These are phyloP conservation scores for Epichloe elymi DNA, from an alignment of 2,329 filamentous ascomycete species.

Conservation along the genomic window DNA sequence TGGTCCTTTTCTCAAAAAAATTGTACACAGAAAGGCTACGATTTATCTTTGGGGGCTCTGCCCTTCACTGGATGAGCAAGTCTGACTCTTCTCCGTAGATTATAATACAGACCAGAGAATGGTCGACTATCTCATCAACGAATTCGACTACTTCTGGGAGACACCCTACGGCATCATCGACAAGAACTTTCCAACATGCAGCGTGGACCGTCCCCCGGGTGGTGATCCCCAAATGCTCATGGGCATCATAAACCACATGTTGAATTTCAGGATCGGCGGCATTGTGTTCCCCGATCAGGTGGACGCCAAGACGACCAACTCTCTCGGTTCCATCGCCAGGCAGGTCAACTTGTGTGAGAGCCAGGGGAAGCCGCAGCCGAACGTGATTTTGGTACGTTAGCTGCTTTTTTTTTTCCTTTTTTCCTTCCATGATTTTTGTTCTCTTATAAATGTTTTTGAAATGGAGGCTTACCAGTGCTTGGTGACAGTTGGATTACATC, in stretches of 20 bases:
- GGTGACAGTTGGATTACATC: constrained; percentile 29
- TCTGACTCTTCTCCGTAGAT: constrained; percentile 31
- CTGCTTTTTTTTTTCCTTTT: neutral
- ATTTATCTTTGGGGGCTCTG: neutral
- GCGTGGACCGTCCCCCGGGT: constrained; percentile 44
- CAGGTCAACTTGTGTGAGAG: constrained; percentile 17
- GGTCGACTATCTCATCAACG: constrained; percentile 49
- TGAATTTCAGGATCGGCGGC: constrained; percentile 17
- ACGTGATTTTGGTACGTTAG: constrained; percentile 20
- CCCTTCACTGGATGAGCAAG: neutral
- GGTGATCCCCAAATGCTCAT: constrained; percentile 26
- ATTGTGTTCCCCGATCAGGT: constrained; percentile 22
- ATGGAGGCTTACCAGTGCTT: constrained; percentile 7
- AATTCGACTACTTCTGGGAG: constrained; percentile 58
- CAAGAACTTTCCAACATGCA: constrained; percentile 49
- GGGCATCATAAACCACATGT: constrained; percentile 30
- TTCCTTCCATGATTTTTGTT: neutral
- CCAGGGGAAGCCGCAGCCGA: constrained; percentile 14
- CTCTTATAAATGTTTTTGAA: neutral
- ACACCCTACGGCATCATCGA: constrained; percentile 54
- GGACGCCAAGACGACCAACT: constrained; percentile 22
- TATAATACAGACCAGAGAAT: constrained; percentile 35
- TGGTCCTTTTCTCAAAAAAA: too few relatives aligned
- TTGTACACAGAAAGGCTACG: too few relatives aligned
- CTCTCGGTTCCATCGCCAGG: constrained; percentile 16